Evolutionary conservation across 208 protist species (phyloP).

Genomic region (Leishmania arabica): DNA sequence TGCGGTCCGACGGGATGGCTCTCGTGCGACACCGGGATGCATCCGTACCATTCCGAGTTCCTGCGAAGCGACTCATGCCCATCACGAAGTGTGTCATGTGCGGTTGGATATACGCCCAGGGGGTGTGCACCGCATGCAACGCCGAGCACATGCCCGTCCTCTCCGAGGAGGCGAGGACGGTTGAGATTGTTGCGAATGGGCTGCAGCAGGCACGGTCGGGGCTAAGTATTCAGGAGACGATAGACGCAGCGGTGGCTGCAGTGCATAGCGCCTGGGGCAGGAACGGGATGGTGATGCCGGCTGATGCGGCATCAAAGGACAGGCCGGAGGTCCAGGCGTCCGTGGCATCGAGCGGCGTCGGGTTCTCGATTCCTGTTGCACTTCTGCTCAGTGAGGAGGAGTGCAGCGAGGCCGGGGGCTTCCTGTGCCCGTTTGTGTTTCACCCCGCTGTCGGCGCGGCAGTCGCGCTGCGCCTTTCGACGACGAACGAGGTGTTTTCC

Average conservation of each 20-base stretch:
- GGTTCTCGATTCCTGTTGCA: slow-evolving; percentile 35
- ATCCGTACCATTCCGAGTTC: slow-evolving; percentile 30
- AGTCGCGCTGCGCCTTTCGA: slow-evolving; percentile 43
- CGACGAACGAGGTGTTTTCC: slow-evolving; percentile 21
- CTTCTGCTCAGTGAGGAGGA: slow-evolving; percentile 46
- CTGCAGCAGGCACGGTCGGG: slow-evolving; percentile 8
- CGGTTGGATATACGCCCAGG: slow-evolving; percentile 34
- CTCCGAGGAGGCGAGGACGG: slow-evolving; percentile 40
- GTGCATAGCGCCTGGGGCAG: slow-evolving; percentile 21
- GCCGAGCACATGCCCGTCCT: slow-evolving; percentile 31
- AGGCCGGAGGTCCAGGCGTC: slow-evolving; percentile 9
- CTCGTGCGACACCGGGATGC: slow-evolving; percentile 29
- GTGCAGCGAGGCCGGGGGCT: slow-evolving; percentile 23
- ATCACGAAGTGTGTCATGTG: slow-evolving; percentile 52
- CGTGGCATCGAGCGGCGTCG: slow-evolving; percentile 8
- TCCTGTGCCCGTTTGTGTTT: slow-evolving; percentile 66
- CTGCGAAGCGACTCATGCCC: slow-evolving; percentile 43
- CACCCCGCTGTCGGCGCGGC: slow-evolving; percentile 38
- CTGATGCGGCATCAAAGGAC: slow-evolving; percentile 9
- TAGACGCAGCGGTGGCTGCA: slow-evolving; percentile 17
- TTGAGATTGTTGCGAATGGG: slow-evolving; percentile 36
- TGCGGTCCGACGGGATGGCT: slow-evolving; percentile 35
- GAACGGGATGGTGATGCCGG: slow-evolving; percentile 8
- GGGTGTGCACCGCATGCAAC: slow-evolving; percentile 23
- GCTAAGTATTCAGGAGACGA: slow-evolving; percentile 12